Percentiles rank a stretch among this genome's conserved stretches.
Evolutionary conservation across 1,284 basidiomycete species (phyloP).

Genomic region (Amylostereum areolatum): DNA sequence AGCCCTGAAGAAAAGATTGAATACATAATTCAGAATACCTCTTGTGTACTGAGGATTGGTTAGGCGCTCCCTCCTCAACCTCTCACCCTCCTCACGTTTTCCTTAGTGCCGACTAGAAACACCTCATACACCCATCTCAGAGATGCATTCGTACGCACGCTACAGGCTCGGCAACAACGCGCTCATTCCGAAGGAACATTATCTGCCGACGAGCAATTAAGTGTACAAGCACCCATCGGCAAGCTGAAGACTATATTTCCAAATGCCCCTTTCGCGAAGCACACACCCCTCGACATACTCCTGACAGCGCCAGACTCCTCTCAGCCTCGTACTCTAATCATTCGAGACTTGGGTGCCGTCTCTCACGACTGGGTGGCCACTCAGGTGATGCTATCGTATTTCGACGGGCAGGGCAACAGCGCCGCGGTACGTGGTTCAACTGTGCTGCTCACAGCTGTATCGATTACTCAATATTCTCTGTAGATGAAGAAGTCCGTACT

Average conservation of each 20-base stretch:
- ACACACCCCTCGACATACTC: conserved; percentile 62
- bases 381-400: conserved; percentile 70
- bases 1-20: conserved; percentile 65
- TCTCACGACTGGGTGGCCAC: conserved; percentile 70
- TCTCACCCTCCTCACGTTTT: conserved; percentile 1
- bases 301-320: conserved; percentile 49
- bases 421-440: conserved; percentile 48
- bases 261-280: conserved; percentile 57
- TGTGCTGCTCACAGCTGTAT: too few relatives aligned
- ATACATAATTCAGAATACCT: conserved; percentile 58
- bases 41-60: conserved; percentile 76
- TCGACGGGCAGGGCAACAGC: conserved; percentile 63
- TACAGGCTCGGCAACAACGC: conserved; percentile 59
- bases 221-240: conserved; percentile 56
- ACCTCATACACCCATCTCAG: conserved; percentile 81
- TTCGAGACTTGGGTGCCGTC: conserved; percentile 66
- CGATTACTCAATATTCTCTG: too few relatives aligned
- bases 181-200: conserved; percentile 47
- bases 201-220: conserved; percentile 50
- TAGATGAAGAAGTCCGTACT: too few relatives aligned
- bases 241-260: conserved; percentile 75
- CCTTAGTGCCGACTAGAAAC: conserved; percentile 70
- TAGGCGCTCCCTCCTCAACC: conserved; percentile 13
- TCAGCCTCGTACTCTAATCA: conserved; percentile 50
- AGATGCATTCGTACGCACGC: conserved; percentile 78